Conservation (phyloP, 257 asterid species). For the Solanum ossicruentum region DNA sequence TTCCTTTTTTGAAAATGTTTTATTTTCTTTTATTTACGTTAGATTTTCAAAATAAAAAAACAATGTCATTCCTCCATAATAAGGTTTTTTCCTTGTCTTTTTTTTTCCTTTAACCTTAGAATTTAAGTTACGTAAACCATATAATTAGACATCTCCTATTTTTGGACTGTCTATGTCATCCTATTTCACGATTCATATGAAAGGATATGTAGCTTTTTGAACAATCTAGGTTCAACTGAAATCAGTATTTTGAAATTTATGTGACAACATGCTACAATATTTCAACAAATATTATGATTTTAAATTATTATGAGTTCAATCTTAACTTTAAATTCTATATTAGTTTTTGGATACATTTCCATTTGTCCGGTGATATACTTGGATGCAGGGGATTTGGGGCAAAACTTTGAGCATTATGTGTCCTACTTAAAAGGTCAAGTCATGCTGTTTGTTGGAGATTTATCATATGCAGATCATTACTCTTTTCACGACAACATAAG, state of each 20-base stretch:
- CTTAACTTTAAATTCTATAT: background rate
- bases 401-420: constrained; percentile 31
- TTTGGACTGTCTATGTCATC: background rate
- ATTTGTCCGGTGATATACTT: background rate
- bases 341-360: background rate
- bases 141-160: background rate
- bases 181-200: background rate
- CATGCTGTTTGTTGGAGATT: constrained; percentile 29
- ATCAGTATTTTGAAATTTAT: background rate
- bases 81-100: background rate
- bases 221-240: background rate
- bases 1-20: background rate
- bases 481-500: constrained; percentile 24
- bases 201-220: background rate
- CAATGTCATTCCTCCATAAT: background rate
- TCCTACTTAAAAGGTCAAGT: constrained; percentile 30
- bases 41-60: background rate
- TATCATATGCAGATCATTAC: constrained; percentile 36
- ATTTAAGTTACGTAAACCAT: background rate
- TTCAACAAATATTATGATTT: background rate
- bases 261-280: background rate
- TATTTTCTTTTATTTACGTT: background rate
- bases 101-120: background rate
- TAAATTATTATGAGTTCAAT: background rate
- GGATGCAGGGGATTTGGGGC: constrained; percentile 42